Base-by-base conservation (phyloP, 306 rosid genomes). In the Lathyrus sativus region DNA sequence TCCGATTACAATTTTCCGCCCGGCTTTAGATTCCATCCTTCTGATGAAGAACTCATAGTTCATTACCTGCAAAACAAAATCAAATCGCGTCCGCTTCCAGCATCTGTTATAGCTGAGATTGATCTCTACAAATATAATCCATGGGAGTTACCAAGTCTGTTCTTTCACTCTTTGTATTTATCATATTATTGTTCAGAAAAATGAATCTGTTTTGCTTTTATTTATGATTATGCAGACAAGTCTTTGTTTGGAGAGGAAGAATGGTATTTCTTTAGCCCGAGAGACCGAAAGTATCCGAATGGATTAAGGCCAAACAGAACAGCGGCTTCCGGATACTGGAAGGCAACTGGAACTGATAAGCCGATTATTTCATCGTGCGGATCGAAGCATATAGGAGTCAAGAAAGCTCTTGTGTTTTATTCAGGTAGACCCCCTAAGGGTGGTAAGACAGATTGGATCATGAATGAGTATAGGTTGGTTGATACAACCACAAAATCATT, bases 41-140 rank as follows among this genome's bases (percentile, higher is more conserved):
- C 98, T 26, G 98, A 91, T 69, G 89, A 89, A 37, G 98, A 91
- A 71, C 98, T 91, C 78, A 73, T 91, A 61, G 86, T 85, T 72
- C 86, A 91, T 67, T 89, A 91, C 84, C 66, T 92, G 72, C 76
- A 73, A 44, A 85, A 80, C 61, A 87, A 76, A 73, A 81, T 80
- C 75, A 70, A 77, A 14, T 92, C 92, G 10, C 70, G 63, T 17
- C 92, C 96, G 26, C 81, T 89, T 61, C 96, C 98, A 2, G 95
- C 92, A 0, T 68, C 72, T 5, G 74, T 90, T 19, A 84, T 89
- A 31, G 85, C 89, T 11, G 96, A 92, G 53, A 81, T 86, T 10
- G 85, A 89, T 71, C 86, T 85, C 4, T 86, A 84, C 49, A 78
- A 86, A 67, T 80, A 78, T 51, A 83, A 84, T 44, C 98, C 96